Evolutionary conservation across 1,139 yeast genomes (phyloP).

Genomic region (Diutina catenulata): DNA sequence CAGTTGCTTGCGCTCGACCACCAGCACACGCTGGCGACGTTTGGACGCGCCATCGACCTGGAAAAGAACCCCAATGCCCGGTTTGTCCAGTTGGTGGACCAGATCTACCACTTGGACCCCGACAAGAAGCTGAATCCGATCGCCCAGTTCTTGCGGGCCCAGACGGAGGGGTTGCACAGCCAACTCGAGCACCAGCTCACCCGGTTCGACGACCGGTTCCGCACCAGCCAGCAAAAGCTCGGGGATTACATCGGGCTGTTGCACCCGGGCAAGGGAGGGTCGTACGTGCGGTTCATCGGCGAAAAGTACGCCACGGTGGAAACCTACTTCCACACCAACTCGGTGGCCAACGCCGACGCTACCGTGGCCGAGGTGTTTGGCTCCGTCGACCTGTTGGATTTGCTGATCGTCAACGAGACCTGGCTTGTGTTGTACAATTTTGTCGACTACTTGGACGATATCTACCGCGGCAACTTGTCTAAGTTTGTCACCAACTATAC

Average conservation of each 20-base stretch:
- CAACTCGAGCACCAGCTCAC: conserved; percentile 27
- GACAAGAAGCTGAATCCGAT: conserved; percentile 46
- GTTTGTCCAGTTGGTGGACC: conserved; percentile 45
- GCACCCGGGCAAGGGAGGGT: conserved; percentile 21
- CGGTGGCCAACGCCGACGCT: conserved; percentile 16
- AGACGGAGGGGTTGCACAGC: conserved; percentile 20
- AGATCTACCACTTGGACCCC: conserved; percentile 30
- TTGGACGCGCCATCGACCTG: conserved; percentile 2
- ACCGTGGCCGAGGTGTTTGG: conserved; percentile 25
- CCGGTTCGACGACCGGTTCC: conserved; percentile 21
- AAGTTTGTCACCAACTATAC: conserved; percentile 29
- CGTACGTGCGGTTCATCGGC: conserved; percentile 45
- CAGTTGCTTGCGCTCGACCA: conserved; percentile 36
- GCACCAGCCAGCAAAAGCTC: conserved; percentile 32
- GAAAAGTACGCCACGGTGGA: conserved; percentile 24
- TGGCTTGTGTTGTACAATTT: conserved; percentile 33
- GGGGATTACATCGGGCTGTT: conserved; percentile 25
- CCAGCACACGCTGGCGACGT: conserved; percentile 13
- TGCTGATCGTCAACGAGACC: conserved; percentile 32
- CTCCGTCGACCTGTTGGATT: conserved; percentile 29
- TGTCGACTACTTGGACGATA: conserved; percentile 22
- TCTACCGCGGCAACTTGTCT: conserved; percentile 18
- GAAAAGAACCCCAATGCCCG: conserved; percentile 14
- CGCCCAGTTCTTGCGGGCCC: conserved; percentile 38
- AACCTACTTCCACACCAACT: conserved; percentile 19